These are phyloP conservation scores for Lagenaria siceraria DNA, from an alignment of 306 rosid genomes.

Conservation along the genomic window DNA sequence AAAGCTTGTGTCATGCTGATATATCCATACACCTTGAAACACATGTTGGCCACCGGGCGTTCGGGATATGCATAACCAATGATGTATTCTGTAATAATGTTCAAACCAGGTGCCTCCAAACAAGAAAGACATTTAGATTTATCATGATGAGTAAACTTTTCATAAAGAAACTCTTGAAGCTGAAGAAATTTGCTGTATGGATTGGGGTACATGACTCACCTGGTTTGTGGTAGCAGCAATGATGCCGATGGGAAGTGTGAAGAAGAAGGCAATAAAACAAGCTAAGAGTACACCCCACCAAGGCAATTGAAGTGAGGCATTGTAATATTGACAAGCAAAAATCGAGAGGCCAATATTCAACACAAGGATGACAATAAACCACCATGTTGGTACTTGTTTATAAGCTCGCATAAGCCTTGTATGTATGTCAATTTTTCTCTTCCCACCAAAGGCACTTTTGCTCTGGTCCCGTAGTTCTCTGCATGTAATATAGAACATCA, in stretches of 20 bases:
- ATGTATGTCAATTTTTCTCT: slow-evolving; percentile 43
- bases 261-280: slow-evolving; percentile 45
- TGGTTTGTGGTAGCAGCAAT: slow-evolving; percentile 72
- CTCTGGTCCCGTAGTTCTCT: slow-evolving; percentile 49
- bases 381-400: slow-evolving; percentile 56
- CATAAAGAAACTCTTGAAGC: background rate
- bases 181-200: background rate
- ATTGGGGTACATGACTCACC: slow-evolving; percentile 20
- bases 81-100: slow-evolving; percentile 72
- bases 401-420: slow-evolving; percentile 56
- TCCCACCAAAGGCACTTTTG: slow-evolving; percentile 32
- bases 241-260: slow-evolving; percentile 66
- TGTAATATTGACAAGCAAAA: slow-evolving; percentile 37
- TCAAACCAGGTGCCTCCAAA: slow-evolving; percentile 64
- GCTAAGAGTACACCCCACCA: slow-evolving; percentile 90
- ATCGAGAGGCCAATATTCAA: slow-evolving; percentile 48
- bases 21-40: too few species aligned
- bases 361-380: slow-evolving; percentile 48
- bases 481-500: background rate
- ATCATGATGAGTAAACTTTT: too few species aligned
- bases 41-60: slow-evolving; percentile 67
- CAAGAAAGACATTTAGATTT: slow-evolving; percentile 2
- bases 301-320: slow-evolving; percentile 57
- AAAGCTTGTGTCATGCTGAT: too few species aligned
- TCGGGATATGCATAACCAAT: slow-evolving; percentile 83